Base-by-base conservation (phyloP, 2,329 filamentous ascomycete genomes). In the Massarina eburnea region DNA sequence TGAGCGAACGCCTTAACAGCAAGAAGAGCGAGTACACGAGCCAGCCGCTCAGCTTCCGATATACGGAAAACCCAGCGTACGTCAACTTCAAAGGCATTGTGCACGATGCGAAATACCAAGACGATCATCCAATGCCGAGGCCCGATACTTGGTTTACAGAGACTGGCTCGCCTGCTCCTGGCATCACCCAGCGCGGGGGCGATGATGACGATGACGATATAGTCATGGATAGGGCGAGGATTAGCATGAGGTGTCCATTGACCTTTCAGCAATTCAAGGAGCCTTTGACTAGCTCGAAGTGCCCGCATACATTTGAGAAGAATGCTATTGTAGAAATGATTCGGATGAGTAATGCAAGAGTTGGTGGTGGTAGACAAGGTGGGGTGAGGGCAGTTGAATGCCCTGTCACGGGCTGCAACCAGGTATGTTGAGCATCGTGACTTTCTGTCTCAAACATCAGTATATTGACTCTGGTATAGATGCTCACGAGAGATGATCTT, bases 271-370 rank as follows among this genome's bases (percentile, higher is more conserved):
- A 79, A 35, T 84, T 89, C 73, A 72, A 74, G 33, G 78, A 89
- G 41, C 88, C 88, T 0, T 83, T 81, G 59, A 87, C 80, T 44
- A 88, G 81, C 57, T 72, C 64, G 12, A 80, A 81, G 53, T 91
- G 88, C 73, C 83, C 80, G 44, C 88, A 91, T 65, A 84, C 80
- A 0, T 91, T 89, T 62, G 85, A 91, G 61, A 85, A 81, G 65
- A 60, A 65, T 1, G 81, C 82, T 1, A 84, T 91, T 30, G 46
- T 80, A 19, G 78, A 82, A 34, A 84, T 75, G 64, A 76, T 76
- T 29, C 43, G 64, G 3, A 41, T 45, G 6, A 66, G 62, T 18
- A 32, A 36, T 10, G 33, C 22, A 1, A 57, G 43, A 2, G 41
- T 55, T 9, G 59, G 59, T 2, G 51, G 46, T 9, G 21, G 41